Conservation (phyloP, 805 yeast species). For the Kluyveromyces nonfermentans region DNA sequence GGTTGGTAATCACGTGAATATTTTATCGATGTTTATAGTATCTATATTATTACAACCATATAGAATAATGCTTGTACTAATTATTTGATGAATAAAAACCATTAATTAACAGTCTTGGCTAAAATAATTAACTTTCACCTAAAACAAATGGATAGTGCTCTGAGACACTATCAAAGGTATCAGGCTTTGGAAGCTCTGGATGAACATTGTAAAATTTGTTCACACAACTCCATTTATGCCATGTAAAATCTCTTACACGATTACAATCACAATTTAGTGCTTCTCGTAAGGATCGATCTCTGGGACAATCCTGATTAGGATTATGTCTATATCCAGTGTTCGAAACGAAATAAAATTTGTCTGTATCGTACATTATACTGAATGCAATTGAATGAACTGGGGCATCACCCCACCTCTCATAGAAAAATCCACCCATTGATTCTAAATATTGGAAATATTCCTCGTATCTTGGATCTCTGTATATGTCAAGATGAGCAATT, state of each 20-base stretch:
- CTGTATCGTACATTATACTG: slow-evolving; percentile 58
- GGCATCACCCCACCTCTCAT: slow-evolving; percentile 92
- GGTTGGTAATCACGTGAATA: slow-evolving; percentile 14
- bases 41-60: not conserved
- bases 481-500: slow-evolving; percentile 76
- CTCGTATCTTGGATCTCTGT: slow-evolving; percentile 55
- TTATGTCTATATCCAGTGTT: slow-evolving; percentile 71
- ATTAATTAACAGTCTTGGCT: too few relatives aligned
- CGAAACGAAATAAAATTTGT: slow-evolving; percentile 74
- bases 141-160: slow-evolving; percentile 8
- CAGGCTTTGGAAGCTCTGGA: slow-evolving; percentile 6
- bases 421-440: slow-evolving; percentile 68
- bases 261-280: slow-evolving; percentile 51
- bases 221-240: slow-evolving; percentile 55
- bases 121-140: not conserved
- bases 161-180: slow-evolving; percentile 6
- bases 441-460: slow-evolving; percentile 59
- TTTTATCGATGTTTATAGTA: not conserved
- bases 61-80: too few relatives aligned
- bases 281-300: slow-evolving; percentile 40
- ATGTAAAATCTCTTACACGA: slow-evolving; percentile 53
- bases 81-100: too few relatives aligned
- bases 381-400: slow-evolving; percentile 79
- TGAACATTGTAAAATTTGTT: slow-evolving; percentile 37
- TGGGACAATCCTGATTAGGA: slow-evolving; percentile 73